Evolutionary conservation across 345 rosid species (phyloP), one percentile per base, ranked within the genome.

Genomic region (Eucalyptus erythrocorys): DNA sequence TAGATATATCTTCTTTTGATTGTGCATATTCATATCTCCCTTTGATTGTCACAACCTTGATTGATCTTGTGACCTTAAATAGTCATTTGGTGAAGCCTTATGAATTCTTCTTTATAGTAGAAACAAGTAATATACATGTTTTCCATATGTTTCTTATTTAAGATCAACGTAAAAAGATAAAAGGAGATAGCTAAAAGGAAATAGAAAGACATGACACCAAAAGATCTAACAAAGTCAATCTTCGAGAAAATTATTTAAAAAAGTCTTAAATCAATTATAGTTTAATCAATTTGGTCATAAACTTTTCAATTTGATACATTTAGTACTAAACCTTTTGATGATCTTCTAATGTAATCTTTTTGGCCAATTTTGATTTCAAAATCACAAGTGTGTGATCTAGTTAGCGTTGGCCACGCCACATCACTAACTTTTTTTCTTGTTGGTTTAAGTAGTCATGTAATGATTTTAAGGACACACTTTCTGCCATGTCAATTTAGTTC

Each of bases 381-480:
- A 61, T 61, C 0, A 3, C 8, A 10, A 24, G 2, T 3, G 1
- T n/a, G n/a, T 27, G 13, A 27, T 61, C 4, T 61, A 61, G 0
- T 61, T 0, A 27, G 8, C 0, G 0, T 27, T 0, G 0, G 1
- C 34, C 0, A 6, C 0, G 0, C 68, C 32, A 61, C 16, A 11
- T 61, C 34, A 61, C 34, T 27, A 13, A 11, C 8, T 61, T 30
- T 27, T 59, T 59, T 6, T 17, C 0, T 61, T 27, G 16, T 61
- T 1, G 68, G 4, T 27, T 1, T 61, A 61, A 61, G 68, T 13
- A 61, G 68, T 61, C 34, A 0, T 0, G 0, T 61, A 13, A 61
- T 0, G 8, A 61, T 1, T 27, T 61, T 61, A 61, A 61, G 17
- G 34, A 5, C 13, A 13, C 68, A 59, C 7, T 30, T 13, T 30